Base-by-base conservation (phyloP, 1,284 basidiomycete genomes). In the Rhodotorula sp. region DNA sequence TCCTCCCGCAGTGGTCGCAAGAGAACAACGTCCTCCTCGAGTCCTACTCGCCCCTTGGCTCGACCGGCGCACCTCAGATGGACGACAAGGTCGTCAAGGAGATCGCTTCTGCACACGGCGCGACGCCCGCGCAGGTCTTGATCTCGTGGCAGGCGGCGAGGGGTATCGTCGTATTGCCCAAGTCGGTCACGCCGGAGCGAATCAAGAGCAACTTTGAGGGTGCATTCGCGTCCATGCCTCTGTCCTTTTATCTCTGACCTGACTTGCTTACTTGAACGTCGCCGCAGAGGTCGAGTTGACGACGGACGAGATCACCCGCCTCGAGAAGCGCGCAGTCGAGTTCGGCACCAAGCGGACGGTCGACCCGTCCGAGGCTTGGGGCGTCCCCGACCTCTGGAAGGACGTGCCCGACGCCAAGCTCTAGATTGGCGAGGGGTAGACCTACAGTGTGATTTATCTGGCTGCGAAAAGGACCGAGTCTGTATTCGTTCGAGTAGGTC, bases 41-140 rank as follows among this genome's bases (percentile, higher is more conserved):
- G 79, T 90, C 91, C 0, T 94, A 92, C 81, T 91, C 89, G 19
- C 92, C 92, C 11, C 85, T 93, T 44, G 91, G 91, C 13, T 90
- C 89, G 29, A 86, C 87, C 6, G 85, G 87, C 76, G 87, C 88
- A 2, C 89, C 90, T 2, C 71, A 72, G 47, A 48, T 72, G 17
- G 87, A 91, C 78, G 89, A 72, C 57, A 34, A 54, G 36, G 68
- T 70, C 55, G 70, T 90, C 15, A 71, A 81, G 22, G 82, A 83
- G 58, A 74, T 78, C 46, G 76, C 76, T 13, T 49, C 71, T 68
- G 87, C 87, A 78, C 83, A 90, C 79, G 79, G 80, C 5, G 80
- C 89, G 46, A 81, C 84, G 52, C 83, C 86, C 1, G 82, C 88
- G 2, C 88, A 90, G 72, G 83, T 91, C 32, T 82, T 91, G 61